Conservation (phyloP, 177 flowering plant genomes). For the Vitis hybrid region DNA sequence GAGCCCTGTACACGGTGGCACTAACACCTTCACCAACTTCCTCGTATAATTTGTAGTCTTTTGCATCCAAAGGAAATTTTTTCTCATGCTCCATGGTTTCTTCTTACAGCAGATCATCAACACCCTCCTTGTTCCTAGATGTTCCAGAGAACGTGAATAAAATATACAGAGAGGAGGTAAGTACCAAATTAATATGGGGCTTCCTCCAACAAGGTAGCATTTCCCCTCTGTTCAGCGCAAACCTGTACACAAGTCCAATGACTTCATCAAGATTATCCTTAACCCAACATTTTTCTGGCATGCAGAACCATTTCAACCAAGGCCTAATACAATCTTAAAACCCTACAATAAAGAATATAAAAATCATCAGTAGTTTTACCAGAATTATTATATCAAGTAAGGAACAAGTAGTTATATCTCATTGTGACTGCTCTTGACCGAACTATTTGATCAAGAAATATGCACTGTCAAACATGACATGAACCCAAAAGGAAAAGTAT, state of each 20-base stretch:
- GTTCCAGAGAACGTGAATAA: constrained; percentile 19
- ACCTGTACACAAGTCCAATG: constrained; percentile 9
- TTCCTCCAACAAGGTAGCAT: constrained; percentile 46
- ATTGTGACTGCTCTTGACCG: neutral
- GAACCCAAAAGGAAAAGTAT: neutral
- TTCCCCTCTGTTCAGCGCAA: constrained; percentile 18
- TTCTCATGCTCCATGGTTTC: constrained; percentile 51
- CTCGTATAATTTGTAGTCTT: constrained; percentile 81
- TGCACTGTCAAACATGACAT: constrained; percentile 3
- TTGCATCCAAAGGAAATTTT: constrained; percentile 70
- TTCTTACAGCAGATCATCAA: constrained; percentile 33
- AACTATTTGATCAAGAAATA: neutral
- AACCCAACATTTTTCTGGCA: constrained; percentile 4
- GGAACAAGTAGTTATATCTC: neutral
- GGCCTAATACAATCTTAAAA: neutral
- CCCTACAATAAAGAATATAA: too few species aligned
- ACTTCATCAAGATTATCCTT: constrained; percentile 17
- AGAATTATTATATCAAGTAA: neutral
- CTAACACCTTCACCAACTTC: constrained; percentile 98
- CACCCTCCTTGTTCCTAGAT: constrained; percentile 21
- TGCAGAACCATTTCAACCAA: constrained; percentile 12
- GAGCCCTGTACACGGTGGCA: constrained; percentile 87
- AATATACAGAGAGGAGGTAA: constrained; percentile 11
- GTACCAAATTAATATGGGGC: constrained; percentile 27
- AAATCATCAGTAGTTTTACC: neutral